Base-by-base conservation (phyloP, 75 land plant genomes). In the Larix kaempferi region DNA sequence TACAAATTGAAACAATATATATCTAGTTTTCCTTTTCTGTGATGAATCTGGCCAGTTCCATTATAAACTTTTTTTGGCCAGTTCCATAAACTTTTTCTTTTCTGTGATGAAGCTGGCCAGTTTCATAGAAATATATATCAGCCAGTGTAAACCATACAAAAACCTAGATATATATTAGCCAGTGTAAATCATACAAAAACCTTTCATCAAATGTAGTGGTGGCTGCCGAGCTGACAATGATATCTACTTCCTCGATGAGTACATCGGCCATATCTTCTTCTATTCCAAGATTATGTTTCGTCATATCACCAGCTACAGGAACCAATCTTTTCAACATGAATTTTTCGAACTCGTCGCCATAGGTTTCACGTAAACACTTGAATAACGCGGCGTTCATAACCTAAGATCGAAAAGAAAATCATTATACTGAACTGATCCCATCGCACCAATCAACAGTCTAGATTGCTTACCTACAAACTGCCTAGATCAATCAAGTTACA, bases 201-300 rank as follows among this genome's bases (percentile, higher is more conserved):
- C 99, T 94, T 76, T 92, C 99, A 80, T 91, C 91, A 57, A 96
- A 96, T n/a, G 90, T 91, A 5, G 99, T 96, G 59, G 87, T 90
- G 56, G 99, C 99, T 22, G 97, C 99, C 33, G 97, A 92, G 41
- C 94, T 94, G 3, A 96, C 76, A 57, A 96, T 85, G 6, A 94
- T 73, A 54, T 96, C 97, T 4, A 96, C 88, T 37, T 87, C 79
- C n/a, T 82, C 78, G 1, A 80, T 74, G n/a, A 96, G 86, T 15
- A 74, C 74, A 13, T 77, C 69, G 0, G 79, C 84, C 69, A 80
- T 37, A 12, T 87, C 78, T 3, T 21, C 44, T 11, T 87, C 78
- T 4, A 96, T 76, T 10, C 99, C 97, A 16, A 96, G 84, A 63
- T 82, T 77, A 26, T 78, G 71, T 56, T 84, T 81, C 25, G 86